Percentiles rank a stretch among this genome's conserved stretches.
phyloP scores from a whole-genome alignment of 495 filamentous ascomycete genomes.

The Hyaloscypha bicolor region DNA sequence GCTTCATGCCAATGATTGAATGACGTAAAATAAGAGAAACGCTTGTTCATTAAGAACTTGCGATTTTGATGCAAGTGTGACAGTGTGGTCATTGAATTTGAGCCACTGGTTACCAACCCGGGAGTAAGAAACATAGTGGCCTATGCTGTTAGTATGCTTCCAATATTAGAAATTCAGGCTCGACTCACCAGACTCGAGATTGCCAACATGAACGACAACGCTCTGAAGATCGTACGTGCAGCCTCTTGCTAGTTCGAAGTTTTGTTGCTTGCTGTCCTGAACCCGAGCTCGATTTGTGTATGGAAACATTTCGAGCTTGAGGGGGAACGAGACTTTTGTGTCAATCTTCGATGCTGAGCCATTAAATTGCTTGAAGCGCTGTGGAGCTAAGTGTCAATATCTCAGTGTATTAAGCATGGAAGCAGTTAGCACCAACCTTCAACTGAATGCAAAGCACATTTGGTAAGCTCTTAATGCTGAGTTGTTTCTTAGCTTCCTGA shows the following conservation, averaged over 20 bases:
- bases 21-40: conserved; percentile 86
- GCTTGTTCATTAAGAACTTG: conserved; percentile 82
- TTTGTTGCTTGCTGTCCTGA: conserved; percentile 41
- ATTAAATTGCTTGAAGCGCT: conserved; percentile 80
- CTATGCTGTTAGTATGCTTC: conserved; percentile 31
- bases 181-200: conserved; percentile 65
- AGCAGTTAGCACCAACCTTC: conserved; percentile 61
- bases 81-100: conserved; percentile 87
- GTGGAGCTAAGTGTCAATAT: conserved; percentile 4
- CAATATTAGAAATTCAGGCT: no score
- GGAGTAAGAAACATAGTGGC: conserved; percentile 89
- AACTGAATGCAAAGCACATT: conserved; percentile 90
- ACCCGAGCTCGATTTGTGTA: conserved; percentile 68
- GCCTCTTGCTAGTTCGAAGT: conserved; percentile 50
- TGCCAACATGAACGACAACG: conserved; percentile 84
- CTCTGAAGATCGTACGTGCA: conserved; percentile 80
- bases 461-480: conserved; percentile 76
- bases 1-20: conserved; percentile 56
- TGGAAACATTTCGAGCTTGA: conserved; percentile 84
- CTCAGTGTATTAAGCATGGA: neutral
- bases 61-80: conserved; percentile 73
- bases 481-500: conserved; percentile 76
- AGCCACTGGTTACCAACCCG: conserved; percentile 87
- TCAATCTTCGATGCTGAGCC: conserved; percentile 73
- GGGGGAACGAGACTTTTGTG: conserved; percentile 76